Conservation (phyloP, 2,329 filamentous ascomycete genomes). For the Sordariomycetes sp. region DNA sequence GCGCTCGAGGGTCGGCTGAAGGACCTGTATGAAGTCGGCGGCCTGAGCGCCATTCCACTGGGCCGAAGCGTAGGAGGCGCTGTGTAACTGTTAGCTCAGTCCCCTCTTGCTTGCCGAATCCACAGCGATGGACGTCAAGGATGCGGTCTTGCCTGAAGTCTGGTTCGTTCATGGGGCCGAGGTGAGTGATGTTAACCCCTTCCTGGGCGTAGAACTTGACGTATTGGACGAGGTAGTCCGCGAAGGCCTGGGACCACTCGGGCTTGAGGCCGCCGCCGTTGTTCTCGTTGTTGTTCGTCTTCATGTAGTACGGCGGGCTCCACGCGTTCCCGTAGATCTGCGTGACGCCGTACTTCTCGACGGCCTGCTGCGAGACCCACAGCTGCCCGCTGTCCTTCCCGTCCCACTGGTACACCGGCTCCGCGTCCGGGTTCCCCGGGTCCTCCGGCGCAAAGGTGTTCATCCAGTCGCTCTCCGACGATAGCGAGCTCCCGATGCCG, state of each 20-base stretch:
- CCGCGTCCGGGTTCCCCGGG: slow-evolving; percentile 27
- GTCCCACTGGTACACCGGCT: slow-evolving; percentile 33
- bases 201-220: slow-evolving; percentile 31
- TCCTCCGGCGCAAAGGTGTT: slow-evolving; percentile 19
- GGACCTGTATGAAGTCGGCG: slow-evolving; percentile 37
- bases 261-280: slow-evolving; percentile 4
- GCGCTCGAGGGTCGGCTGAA: slow-evolving; percentile 22
- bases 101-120: not conserved
- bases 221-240: slow-evolving; percentile 35
- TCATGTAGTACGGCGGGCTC: slow-evolving; percentile 35
- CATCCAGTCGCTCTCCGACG: slow-evolving; percentile 22
- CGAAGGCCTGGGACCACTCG: slow-evolving; percentile 37
- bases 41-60: slow-evolving; percentile 31
- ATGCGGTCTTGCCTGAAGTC: slow-evolving; percentile 2
- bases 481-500: slow-evolving; percentile 28
- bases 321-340: slow-evolving; percentile 32
- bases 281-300: slow-evolving; percentile 6
- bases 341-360: slow-evolving; percentile 21
- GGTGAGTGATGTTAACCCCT: slow-evolving; percentile 30
- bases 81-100: not conserved
- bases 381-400: slow-evolving; percentile 37
- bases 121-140: not conserved
- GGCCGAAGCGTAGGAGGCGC: slow-evolving; percentile 32
- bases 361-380: slow-evolving; percentile 37
- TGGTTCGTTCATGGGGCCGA: slow-evolving; percentile 35